Evolutionary conservation across 805 yeast genomes (phyloP).

Genomic region (Hyphopichia homilentoma): DNA sequence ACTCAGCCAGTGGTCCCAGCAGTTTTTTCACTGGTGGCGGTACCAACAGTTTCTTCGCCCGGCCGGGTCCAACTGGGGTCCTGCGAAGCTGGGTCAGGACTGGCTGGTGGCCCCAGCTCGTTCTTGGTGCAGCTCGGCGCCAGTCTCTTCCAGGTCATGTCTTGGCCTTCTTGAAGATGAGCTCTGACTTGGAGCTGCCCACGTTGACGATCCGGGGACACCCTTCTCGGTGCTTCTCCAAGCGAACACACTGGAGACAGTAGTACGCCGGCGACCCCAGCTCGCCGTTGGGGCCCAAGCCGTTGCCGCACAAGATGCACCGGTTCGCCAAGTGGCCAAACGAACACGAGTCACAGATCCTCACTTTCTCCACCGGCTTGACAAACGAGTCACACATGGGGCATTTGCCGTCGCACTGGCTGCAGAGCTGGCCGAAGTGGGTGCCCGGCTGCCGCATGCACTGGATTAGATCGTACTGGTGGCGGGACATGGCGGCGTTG

Average conservation of each 20-base stretch:
- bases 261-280: constrained; percentile 56
- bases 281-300: constrained; percentile 44
- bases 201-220: constrained; percentile 82
- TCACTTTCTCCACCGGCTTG: constrained; percentile 60
- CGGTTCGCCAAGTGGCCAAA: constrained; percentile 59
- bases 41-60: too few relatives aligned
- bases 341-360: constrained; percentile 83
- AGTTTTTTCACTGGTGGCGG: too few relatives aligned
- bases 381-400: constrained; percentile 88
- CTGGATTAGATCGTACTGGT: constrained; percentile 78
- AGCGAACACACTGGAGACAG: constrained; percentile 77
- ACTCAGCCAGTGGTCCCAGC: too few relatives aligned
- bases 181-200: constrained; percentile 72
- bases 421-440: constrained; percentile 66
- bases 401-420: constrained; percentile 86
- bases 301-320: constrained; percentile 77
- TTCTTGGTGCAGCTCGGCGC: too few relatives aligned
- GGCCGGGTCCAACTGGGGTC: too few relatives aligned
- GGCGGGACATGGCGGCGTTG: constrained; percentile 81
- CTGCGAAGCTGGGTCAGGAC: too few relatives aligned
- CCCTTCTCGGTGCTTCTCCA: constrained; percentile 85
- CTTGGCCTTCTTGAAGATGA: constrained; percentile 55
- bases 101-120: too few relatives aligned
- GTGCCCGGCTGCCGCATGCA: constrained; percentile 87
- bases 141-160: too few relatives aligned